These are phyloP conservation scores for Pyricularia pennisetigena DNA, from an alignment of 2,329 filamentous ascomycete species.

Conservation along the genomic window DNA sequence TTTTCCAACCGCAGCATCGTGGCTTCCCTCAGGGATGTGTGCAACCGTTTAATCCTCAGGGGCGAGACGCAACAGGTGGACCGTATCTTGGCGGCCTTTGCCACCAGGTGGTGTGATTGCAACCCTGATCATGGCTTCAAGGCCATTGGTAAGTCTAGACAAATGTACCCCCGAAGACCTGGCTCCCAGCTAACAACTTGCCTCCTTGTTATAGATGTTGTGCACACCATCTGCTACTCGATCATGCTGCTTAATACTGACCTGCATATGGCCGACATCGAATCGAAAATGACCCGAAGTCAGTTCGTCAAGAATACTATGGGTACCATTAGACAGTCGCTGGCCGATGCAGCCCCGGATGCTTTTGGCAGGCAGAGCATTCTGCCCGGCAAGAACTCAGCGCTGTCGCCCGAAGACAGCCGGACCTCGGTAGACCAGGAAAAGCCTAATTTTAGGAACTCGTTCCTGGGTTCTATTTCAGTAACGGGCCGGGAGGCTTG, in stretches of 20 bases:
- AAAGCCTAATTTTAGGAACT: conserved; percentile 29
- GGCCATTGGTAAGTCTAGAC: conserved; percentile 53
- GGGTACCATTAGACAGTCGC: conserved; percentile 71
- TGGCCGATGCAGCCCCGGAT: conserved; percentile 61
- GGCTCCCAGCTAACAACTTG: conserved; percentile 21
- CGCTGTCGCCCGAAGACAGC: conserved; percentile 17
- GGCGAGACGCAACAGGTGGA: conserved; percentile 97
- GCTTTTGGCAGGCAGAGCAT: conserved; percentile 52
- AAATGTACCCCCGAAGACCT: not conserved
- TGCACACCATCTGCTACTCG: conserved; percentile 96
- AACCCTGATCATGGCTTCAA: conserved; percentile 93
- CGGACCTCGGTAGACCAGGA: conserved; percentile 26
- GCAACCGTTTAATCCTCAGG: conserved; percentile 69
- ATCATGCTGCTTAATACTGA: conserved; percentile 94
- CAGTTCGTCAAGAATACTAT: conserved; percentile 97
- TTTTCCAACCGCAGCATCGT: conserved; percentile 77
- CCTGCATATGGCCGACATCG: conserved; percentile 88
- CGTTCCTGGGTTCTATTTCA: conserved; percentile 40
- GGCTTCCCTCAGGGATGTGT: conserved; percentile 67
- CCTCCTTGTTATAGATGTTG: conserved; percentile 54
- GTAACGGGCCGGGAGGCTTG: conserved; percentile 11
- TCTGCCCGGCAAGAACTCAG: conserved; percentile 27
- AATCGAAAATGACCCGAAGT: conserved; percentile 87
- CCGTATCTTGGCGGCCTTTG: conserved; percentile 82
- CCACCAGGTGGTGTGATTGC: conserved; percentile 84